These are phyloP conservation scores for Arthroderma uncinatum DNA, from an alignment of 2,329 filamentous ascomycete species.

Conservation along the genomic window DNA sequence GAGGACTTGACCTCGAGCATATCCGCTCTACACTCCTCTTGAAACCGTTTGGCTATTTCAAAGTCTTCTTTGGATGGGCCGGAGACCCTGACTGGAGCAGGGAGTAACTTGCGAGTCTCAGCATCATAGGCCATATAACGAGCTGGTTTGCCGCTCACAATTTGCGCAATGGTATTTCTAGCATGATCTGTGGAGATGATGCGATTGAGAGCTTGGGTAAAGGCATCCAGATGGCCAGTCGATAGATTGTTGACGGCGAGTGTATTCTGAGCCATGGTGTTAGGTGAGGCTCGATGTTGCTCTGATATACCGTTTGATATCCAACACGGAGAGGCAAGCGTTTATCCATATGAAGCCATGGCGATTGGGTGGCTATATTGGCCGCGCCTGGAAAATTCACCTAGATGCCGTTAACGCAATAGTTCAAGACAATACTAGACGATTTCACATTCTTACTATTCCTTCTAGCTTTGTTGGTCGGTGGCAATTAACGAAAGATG, in stretches of 20 bases:
- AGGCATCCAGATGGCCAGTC: slow-evolving; percentile 6
- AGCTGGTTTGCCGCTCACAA: slow-evolving; percentile 3
- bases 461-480: no score
- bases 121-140: background rate
- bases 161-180: slow-evolving; percentile 7
- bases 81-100: background rate
- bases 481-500: no score
- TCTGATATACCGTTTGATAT: no score
- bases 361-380: no score
- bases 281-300: no score
- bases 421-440: no score
- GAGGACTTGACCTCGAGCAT: background rate
- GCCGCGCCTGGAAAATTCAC: no score
- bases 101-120: background rate
- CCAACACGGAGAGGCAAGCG: no score
- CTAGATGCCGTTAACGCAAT: no score
- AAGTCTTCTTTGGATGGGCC: background rate
- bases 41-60: background rate
- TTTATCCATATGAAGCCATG: no score
- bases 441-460: no score
- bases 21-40: background rate
- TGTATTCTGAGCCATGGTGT: background rate
- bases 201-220: background rate
- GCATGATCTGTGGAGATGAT: slow-evolving; percentile 8
- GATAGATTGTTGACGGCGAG: slow-evolving; percentile 6